phyloP scores from a whole-genome alignment of 257 asterid species.

The Lycium barbarum region DNA sequence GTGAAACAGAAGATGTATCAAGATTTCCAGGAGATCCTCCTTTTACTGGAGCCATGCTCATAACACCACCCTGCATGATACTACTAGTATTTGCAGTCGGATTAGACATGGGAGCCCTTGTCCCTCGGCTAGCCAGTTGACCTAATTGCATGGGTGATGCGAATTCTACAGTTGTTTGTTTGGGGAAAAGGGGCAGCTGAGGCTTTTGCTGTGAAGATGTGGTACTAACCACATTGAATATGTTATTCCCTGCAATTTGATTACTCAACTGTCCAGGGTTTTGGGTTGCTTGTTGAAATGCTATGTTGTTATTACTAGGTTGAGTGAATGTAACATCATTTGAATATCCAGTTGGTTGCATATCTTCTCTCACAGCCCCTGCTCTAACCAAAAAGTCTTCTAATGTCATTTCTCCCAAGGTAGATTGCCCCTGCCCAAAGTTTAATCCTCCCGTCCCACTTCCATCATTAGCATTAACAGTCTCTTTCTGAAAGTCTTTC shows the following conservation, averaged over 20 bases:
- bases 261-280: slow-evolving; percentile 37
- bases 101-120: slow-evolving; percentile 38
- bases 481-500: slow-evolving; percentile 71
- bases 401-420: slow-evolving; percentile 82
- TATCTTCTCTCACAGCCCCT: slow-evolving; percentile 81
- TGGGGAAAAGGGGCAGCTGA: slow-evolving; percentile 30
- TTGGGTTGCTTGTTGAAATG: slow-evolving; percentile 58
- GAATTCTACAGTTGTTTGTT: slow-evolving; percentile 31
- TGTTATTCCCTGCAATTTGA: slow-evolving; percentile 14
- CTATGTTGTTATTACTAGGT: slow-evolving; percentile 40
- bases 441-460: slow-evolving; percentile 44
- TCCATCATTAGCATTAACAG: slow-evolving; percentile 49
- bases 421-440: slow-evolving; percentile 65
- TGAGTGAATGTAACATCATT: slow-evolving; percentile 44
- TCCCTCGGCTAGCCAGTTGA: slow-evolving; percentile 30
- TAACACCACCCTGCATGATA: slow-evolving; percentile 48
- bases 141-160: slow-evolving; percentile 31
- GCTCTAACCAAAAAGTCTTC: slow-evolving; percentile 81
- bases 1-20: slow-evolving; percentile 65
- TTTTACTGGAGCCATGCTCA: slow-evolving; percentile 44
- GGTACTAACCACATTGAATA: slow-evolving; percentile 11
- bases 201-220: background rate
- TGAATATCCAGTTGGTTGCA: slow-evolving; percentile 49
- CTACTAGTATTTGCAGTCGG: slow-evolving; percentile 39
- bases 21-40: slow-evolving; percentile 58